These are phyloP conservation scores for Paspalum notatum DNA, from an alignment of 176 grass and related monocot species.

Conservation along the genomic window DNA sequence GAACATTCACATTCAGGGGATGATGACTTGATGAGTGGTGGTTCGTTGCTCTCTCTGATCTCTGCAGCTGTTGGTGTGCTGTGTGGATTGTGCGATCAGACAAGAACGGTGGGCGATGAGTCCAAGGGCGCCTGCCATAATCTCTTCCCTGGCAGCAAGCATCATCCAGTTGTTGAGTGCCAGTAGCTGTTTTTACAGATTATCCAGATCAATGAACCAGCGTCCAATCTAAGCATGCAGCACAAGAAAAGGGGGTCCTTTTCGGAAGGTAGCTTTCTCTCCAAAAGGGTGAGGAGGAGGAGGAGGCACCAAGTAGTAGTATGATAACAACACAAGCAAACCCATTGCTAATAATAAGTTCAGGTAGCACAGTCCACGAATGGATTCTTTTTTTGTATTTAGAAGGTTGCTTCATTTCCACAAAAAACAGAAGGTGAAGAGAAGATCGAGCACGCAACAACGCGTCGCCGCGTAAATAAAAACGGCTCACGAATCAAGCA, in stretches of 20 bases:
- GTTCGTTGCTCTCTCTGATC: neutral
- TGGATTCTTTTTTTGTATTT: neutral
- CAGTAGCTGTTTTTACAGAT: no score
- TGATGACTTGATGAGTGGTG: neutral
- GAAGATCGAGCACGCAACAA: neutral
- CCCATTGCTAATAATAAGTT: neutral
- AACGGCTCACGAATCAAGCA: constrained; percentile 1
- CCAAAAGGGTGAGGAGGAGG: neutral
- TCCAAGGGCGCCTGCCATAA: constrained; percentile 2
- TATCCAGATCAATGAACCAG: no score
- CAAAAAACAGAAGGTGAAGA: neutral
- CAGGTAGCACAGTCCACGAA: neutral
- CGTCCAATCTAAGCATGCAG: constrained; percentile 2
- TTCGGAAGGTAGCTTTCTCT: constrained; percentile 19
- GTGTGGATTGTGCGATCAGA: constrained; percentile 17
- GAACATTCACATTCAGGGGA: neutral
- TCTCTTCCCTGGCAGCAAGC: neutral
- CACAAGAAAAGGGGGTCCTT: neutral
- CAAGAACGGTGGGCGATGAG: constrained; percentile 40
- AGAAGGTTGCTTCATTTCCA: neutral
- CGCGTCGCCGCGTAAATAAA: constrained; percentile 45
- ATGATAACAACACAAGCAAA: neutral
- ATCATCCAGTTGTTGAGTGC: neutral
- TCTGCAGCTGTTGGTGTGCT: neutral
- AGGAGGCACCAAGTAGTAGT: no score